A percentile compares a stretch with the other conserved stretches of the same genome.
Conservation (phyloP, 805 yeast species). For the Suhomyces sp. region DNA sequence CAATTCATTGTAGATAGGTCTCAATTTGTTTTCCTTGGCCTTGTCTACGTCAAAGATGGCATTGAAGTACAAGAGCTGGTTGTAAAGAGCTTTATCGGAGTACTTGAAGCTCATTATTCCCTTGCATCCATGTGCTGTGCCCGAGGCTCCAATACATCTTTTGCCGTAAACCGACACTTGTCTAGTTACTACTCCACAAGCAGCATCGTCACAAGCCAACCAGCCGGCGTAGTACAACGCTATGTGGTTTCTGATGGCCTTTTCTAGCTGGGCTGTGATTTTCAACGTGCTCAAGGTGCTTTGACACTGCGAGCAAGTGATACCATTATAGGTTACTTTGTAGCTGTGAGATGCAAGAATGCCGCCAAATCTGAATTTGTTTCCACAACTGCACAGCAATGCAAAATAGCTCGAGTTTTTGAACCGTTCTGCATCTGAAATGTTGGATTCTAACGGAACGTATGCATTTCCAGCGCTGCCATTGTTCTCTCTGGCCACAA, state of each 20-base stretch:
- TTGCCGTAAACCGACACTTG: constrained; percentile 88
- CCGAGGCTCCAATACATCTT: constrained; percentile 69
- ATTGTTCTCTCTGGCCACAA: constrained; percentile 38
- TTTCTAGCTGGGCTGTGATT: constrained; percentile 71
- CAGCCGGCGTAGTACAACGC: constrained; percentile 82
- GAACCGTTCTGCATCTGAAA: constrained; percentile 81
- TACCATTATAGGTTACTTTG: constrained; percentile 62
- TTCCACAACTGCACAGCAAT: constrained; percentile 62
- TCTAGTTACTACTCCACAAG: constrained; percentile 77
- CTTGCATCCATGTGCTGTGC: constrained; percentile 61
- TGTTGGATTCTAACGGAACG: constrained; percentile 76
- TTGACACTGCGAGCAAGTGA: constrained; percentile 65
- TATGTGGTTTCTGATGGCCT: constrained; percentile 64
- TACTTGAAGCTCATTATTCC: constrained; percentile 80
- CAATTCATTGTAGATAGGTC: constrained; percentile 47
- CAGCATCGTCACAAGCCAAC: constrained; percentile 78
- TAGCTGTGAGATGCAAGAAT: constrained; percentile 61
- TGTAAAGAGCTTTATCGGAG: constrained; percentile 76
- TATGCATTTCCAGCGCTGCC: constrained; percentile 6
- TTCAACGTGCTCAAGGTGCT: constrained; percentile 48
- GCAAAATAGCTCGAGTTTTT: constrained; percentile 54
- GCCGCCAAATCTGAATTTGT: constrained; percentile 69
- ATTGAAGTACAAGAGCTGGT: constrained; percentile 76
- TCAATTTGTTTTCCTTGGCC: constrained; percentile 56
- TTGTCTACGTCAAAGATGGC: constrained; percentile 80